Base-by-base conservation (phyloP, 371 early-diverging fungal species). In the Mucor plumbeus region DNA sequence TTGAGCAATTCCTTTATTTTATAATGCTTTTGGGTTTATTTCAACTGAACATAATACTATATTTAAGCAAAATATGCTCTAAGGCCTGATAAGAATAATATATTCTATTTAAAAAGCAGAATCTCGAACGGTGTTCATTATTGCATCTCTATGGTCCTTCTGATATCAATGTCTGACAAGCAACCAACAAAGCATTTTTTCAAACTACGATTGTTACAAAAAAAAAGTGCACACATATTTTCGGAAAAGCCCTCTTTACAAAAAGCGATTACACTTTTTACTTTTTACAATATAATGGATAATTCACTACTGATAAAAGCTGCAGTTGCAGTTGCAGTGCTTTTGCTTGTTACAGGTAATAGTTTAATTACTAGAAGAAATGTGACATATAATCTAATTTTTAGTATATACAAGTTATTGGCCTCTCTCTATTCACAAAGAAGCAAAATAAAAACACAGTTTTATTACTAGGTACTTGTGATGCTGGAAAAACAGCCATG, bases 401-500 rank as follows among this genome's bases (percentile, higher is more conserved):
- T 7, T 0, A 48, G 48, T 48, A 15, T 7, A 48, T 15, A 38
- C 59, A 64, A 26, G 61, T 67, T 31, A 53, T 66, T 36, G 71
- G 53, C n/a, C 58, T 77, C 10, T 55, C 64, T 19, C 55, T 73
- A 6, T 64, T 68, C 15, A 74, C 76, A 26, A 78, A 76, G 33
- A 70, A 78, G 47, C 75, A 72, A 68, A 64, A 48, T 10, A 75
- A 67, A 48, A 75, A 77, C 36, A 79, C 83, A 3, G 70, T 88
- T 53, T 62, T 90, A 61, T 53, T 91, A 36, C 63, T 87, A 10
- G 91, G 91, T 3, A 72, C 80, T n/a, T 75, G 75, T 13, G 85
- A 84, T 75, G 78, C 88, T 35, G 91, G 91, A 15, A 91, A 91
- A 65, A 90, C 90, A 11, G 76, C 85, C 15, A 67, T 90, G 56